Conservation (phyloP, 2,329 filamentous ascomycete genomes). For the Aschersonia sp. region DNA sequence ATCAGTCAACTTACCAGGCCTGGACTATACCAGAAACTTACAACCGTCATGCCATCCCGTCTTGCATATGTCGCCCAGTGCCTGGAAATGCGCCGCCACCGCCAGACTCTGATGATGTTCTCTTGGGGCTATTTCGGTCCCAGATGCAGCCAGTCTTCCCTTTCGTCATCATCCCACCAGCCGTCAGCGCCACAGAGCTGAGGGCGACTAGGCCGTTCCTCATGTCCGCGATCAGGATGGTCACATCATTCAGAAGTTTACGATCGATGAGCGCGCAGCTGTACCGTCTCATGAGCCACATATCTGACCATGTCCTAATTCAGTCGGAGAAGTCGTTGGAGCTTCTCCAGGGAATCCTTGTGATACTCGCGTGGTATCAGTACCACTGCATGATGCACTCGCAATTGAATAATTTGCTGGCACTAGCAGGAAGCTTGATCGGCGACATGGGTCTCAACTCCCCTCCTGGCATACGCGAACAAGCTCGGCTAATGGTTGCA, state of each 20-base stretch:
- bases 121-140: conserved; percentile 28
- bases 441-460: conserved; percentile 31
- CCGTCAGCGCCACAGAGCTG: conserved; percentile 20
- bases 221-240: conserved; percentile 33
- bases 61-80: conserved; percentile 31
- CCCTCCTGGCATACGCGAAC: conserved; percentile 24
- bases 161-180: conserved; percentile 28
- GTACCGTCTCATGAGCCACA: conserved; percentile 28
- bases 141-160: conserved; percentile 29
- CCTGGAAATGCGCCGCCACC: conserved; percentile 22
- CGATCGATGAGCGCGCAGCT: conserved; percentile 35
- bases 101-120: conserved; percentile 29
- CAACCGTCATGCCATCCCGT: conserved; percentile 28
- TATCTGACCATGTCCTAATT: conserved; percentile 34
- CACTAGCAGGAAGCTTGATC: conserved; percentile 30
- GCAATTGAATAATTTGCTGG: conserved; percentile 35
- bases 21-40: conserved; percentile 25
- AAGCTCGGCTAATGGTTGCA: conserved; percentile 26
- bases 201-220: conserved; percentile 28
- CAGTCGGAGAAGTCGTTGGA: conserved; percentile 35
- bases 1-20: conserved; percentile 5
- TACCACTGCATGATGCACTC: conserved; percentile 39
- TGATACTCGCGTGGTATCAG: conserved; percentile 36
- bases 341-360: conserved; percentile 31
- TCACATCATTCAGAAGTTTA: conserved; percentile 30